Base-by-base conservation (phyloP, 1,284 basidiomycete species). In the Boletellus deceptivus region DNA sequence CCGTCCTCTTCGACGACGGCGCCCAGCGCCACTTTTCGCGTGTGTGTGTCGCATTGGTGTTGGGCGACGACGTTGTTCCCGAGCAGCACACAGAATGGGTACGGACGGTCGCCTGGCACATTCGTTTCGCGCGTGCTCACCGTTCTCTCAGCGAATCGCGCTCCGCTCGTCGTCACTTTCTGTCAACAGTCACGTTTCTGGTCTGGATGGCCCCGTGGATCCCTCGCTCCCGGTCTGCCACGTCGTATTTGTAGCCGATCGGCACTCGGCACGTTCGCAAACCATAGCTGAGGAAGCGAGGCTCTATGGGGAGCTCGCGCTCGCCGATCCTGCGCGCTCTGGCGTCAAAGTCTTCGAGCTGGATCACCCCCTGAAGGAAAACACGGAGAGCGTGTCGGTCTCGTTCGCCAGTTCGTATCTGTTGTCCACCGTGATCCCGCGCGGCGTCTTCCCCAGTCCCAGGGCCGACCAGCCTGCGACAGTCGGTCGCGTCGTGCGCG, bases 301-400 rank as follows among this genome's bases (percentile, higher is more conserved):
- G n/a, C 6, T 18, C 8, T 39, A n/a, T n/a, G 48, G 44, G 20
- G 45, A 56, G 27, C 17, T 59, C 8, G 35, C 41, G 4, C 33
- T 56, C 18, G 5, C 8, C 4, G 20, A 38, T 24, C 27, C 22
- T 2, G 8, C 13, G 4, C 20, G 11, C 29, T 14, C 38, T 14
- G 4, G 20, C 24, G 16, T 14, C 6, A 49, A 27, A 17, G 22
- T 53, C 31, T 59, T 57, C 6, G 39, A 59, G 14, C 29, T 50
- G 10, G 31, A 48, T 11, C 38, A 41, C 14, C n/a, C 39, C 3
- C 16, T 54, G 47, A 43, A 47, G n/a, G 54, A 38, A 18, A 41
- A 44, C 27, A 54, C 44, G 6, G 46, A 59, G 33, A 53, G 38
- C 25, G 46, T 57, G 3, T 56, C 53, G 14, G n/a, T 59, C 29